Evolutionary conservation across 1,284 basidiomycete genomes (phyloP), one percentile per base, ranked within the genome.

Genomic region (Tranzscheliella williamsii): DNA sequence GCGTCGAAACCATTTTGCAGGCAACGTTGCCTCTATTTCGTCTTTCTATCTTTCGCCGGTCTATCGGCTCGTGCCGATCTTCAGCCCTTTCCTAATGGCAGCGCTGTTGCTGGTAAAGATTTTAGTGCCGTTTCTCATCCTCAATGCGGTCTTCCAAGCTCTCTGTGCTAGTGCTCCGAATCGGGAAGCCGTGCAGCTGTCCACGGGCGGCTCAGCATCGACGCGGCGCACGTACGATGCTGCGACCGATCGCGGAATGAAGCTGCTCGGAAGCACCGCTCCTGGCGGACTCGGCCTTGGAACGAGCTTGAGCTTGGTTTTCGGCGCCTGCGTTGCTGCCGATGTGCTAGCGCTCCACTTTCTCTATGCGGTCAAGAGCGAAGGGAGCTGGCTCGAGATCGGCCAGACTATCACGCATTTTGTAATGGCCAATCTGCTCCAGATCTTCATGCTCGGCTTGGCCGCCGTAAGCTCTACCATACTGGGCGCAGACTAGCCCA

Each of bases 321-420:
- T 72, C 9, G 57, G 58, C 5, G 72, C 73, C 3, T 63, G 63
- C 13, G 58, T 73, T 13, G 63, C 63, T 0, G 61, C 70, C 2
- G 72, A 76, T 18, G 69, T 74, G 30, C 56, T 75, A 0, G 89
- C 88, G 0, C 81, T 91, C 52, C 82, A 85, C 12, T 92, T 93
- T 79, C 90, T 93, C 79, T 86, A 87, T 79, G 84, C 85, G 24
- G 89, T 93, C 32, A 85, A 84, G 23, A 89, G 91, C 73, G 86
- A 85, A 23, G 88, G 88, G 81, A 90, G 87, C 5, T 93, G 90
- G 91, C 79, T 92, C 42, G 89, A 92, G 73, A 92, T 91, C 47
- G 90, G 90, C 4, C 88, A 90, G 76, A 87, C 87, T 0, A 91
- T 92, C 71, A 89, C 84, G 44, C 90, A 91, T 79, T 92, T 91